A percentile compares a stretch with the other conserved stretches of the same genome.
Evolutionary conservation across 495 filamentous ascomycete species (phyloP).

Genomic region (Neurospora sp.): DNA sequence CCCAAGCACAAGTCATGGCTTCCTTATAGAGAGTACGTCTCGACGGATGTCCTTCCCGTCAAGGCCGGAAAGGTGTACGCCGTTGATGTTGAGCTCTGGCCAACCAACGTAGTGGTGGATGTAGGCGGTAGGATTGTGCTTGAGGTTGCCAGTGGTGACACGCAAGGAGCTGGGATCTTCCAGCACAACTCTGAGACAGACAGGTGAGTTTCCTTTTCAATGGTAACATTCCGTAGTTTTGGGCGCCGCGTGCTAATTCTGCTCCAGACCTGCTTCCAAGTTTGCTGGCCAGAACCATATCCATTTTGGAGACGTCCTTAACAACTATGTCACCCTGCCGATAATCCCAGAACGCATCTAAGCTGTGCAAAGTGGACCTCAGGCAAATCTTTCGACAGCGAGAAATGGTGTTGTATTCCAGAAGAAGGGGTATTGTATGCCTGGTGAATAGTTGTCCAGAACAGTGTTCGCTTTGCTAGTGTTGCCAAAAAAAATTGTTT

Average conservation of each 20-base stretch:
- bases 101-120: slow-evolving; percentile 54
- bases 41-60: slow-evolving; percentile 44
- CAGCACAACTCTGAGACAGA: slow-evolving; percentile 37
- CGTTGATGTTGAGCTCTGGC: slow-evolving; percentile 61
- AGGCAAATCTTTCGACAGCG: neutral
- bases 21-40: slow-evolving; percentile 52
- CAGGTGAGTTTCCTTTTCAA: slow-evolving; percentile 12
- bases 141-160: slow-evolving; percentile 51
- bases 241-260: neutral
- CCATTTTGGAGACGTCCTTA: slow-evolving; percentile 39
- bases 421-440: neutral
- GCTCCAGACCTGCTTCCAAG: slow-evolving; percentile 27
- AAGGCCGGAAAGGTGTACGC: slow-evolving; percentile 46
- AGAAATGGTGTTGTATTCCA: neutral
- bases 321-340: slow-evolving; percentile 48
- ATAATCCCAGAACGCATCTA: slow-evolving; percentile 32
- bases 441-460: neutral
- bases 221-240: neutral
- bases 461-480: neutral
- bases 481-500: neutral
- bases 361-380: neutral
- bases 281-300: slow-evolving; percentile 45
- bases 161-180: slow-evolving; percentile 51
- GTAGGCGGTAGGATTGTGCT: slow-evolving; percentile 43
- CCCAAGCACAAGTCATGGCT: slow-evolving; percentile 39